Evolutionary conservation across 2,329 filamentous ascomycete species (phyloP).

Genomic region (Epichloe sp.): DNA sequence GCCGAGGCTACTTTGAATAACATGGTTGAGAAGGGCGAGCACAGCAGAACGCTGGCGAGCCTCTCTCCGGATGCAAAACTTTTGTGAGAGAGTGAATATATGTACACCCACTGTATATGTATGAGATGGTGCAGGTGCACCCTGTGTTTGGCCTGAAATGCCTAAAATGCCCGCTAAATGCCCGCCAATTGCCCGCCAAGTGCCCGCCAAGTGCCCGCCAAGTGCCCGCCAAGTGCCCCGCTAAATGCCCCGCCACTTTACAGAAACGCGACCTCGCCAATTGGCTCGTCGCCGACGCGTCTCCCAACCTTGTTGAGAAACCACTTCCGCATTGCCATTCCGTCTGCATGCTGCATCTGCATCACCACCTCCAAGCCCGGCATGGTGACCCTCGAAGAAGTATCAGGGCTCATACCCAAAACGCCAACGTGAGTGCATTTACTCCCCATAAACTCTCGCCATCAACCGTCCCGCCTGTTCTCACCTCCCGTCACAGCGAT

Average conservation of each 20-base stretch:
- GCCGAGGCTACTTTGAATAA: slow-evolving; percentile 14
- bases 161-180: too few relatives aligned
- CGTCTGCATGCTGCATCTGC: neutral
- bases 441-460: neutral
- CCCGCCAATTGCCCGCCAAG: neutral
- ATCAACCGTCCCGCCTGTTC: too few relatives aligned
- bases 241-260: slow-evolving; percentile 1
- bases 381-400: slow-evolving; percentile 24
- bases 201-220: neutral
- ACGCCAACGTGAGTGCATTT: slow-evolving; percentile 17
- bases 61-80: neutral
- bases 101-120: too few relatives aligned
- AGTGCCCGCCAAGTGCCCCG: neutral
- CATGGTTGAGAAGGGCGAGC: slow-evolving; percentile 14
- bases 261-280: neutral
- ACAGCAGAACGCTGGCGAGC: neutral
- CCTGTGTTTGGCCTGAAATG: too few relatives aligned
- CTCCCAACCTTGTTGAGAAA: neutral
- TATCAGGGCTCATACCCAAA: slow-evolving; percentile 20
- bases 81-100: neutral
- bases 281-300: neutral
- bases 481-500: slow-evolving; percentile 12
- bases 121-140: too few relatives aligned
- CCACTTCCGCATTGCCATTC: neutral
- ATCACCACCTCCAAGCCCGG: slow-evolving; percentile 3